Base-by-base conservation (phyloP, 805 yeast genomes). In the Teunomyces gatunensis region DNA sequence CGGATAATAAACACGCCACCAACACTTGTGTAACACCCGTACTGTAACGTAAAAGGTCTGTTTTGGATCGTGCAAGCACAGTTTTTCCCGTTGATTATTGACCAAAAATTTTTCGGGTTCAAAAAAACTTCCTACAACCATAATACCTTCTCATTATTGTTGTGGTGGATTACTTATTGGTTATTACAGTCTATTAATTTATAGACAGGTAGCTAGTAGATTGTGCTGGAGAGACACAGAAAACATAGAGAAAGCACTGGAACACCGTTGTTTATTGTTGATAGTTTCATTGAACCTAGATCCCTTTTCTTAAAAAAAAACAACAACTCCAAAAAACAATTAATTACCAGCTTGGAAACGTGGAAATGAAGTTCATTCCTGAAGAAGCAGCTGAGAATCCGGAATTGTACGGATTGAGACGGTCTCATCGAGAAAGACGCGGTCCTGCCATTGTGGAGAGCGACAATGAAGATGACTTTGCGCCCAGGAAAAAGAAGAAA, bases 381-480 rank as follows among this genome's bases (percentile, higher is more conserved):
- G 76, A 72, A 36, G 90, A 84, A 49, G 78, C 84, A 13, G 73
- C 79, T 46, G 77, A 72, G 44, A 83, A 87, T 61, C 95, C 96
- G 1, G 95, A 86, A 60, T 72, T 87, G n/a, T 87, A 87, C 56
- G 96, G 96, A 1, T 72, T 87, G 46, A 79, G 96, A 66, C 77
- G 95, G 54, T 84, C 91, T 4, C 82, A 83, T 37, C 73, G 94
- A 57, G 81, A 85, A 7, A 73, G 83, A 50, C 69, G 71, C 15
- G 66, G 53, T 10, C 59, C 67, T 5, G 47, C 66, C 13, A 54
- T 69, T 1, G 64, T 64, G 27, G 75, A 72, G 29, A 65, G 68
- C 35, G 68, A 65, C 23, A 74, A 62, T 45, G 74, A 67, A n/a
- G 65, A 66, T 2, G 63, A 60, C 20, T 57, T 29, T 47, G 55